Evolutionary conservation across 1,284 basidiomycete species (phyloP), one percentile per base, ranked within the genome.

Genomic region (Cryptococcus sp.): DNA sequence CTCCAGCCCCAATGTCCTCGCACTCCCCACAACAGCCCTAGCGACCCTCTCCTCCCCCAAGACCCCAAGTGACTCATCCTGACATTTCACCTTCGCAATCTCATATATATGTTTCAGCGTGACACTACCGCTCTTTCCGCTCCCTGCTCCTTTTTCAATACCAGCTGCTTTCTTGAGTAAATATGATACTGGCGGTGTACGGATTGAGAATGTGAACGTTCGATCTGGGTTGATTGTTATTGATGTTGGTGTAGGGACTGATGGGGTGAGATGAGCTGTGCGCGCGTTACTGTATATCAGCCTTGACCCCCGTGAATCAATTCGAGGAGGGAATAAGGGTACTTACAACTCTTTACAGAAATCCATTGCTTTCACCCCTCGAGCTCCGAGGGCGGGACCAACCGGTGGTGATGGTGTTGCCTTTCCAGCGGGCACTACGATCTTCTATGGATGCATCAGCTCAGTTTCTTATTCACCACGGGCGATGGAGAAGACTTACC

Each of bases 351-450:
- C 91, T 74, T 98, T 98, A 80, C 92, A 96, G 73, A 98, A 99
- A 78, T 99, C 96, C 86, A 98, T 98, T 18, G 93, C 94, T 78
- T 98, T 98, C 61, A 99, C 92, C 67, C 96, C 96, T 70, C 91
- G 86, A 60, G 96, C 93, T 79, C 96, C 96, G 48, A 98, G 84
- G 19, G 93, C 93, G 49, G 96, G 94, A 64, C 94, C 96, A 48
- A 98, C 88, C 18, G 94, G 94, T 45, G 94, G 94, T 50, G 91
- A 91, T 19, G 94, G 93, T 22, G 91, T 86, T 32, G 94, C 94
- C 74, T 97, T 97, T 40, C 92, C 93, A 32, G 94, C 94, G 46
- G 86, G 84, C 49, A 98, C 85, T 46, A 97, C 80, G 48, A 98
- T 80, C 67, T 92, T 87, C 90, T 89, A 65, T 11, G 39, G 19